These are phyloP conservation scores for Verticillium longisporum DNA, from an alignment of 2,329 filamentous ascomycete genomes.

Conservation along the genomic window DNA sequence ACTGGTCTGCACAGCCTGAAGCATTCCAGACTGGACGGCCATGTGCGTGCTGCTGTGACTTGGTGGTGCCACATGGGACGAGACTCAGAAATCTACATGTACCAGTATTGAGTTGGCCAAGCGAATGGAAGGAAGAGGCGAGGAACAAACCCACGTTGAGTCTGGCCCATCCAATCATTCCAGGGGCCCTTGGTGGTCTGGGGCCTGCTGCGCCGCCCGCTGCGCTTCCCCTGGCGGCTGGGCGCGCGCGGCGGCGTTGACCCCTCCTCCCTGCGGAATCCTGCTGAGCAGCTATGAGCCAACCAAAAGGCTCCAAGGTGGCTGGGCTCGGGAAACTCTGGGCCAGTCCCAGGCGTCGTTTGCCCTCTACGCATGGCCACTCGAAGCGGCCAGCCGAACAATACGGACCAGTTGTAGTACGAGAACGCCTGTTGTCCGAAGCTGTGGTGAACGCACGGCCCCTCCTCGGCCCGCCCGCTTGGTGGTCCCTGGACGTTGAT, in stretches of 20 bases:
- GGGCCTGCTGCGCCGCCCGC: background rate
- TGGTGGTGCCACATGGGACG: background rate
- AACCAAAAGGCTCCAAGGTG: slow-evolving; percentile 3
- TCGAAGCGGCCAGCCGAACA: slow-evolving; percentile 5
- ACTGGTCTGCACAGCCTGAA: background rate
- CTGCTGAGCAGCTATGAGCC: background rate
- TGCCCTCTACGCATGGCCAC: slow-evolving; percentile 2
- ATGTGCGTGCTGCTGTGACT: background rate
- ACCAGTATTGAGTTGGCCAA: background rate
- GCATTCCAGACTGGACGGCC: background rate
- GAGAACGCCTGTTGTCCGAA: background rate
- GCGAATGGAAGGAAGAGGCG: background rate
- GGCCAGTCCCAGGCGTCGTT: slow-evolving; percentile 7
- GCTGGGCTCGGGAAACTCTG: slow-evolving; percentile 7
- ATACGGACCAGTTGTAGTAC: slow-evolving; percentile 2
- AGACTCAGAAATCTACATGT: background rate
- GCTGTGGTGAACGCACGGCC: background rate
- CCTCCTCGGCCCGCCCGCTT: background rate
- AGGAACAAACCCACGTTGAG: background rate
- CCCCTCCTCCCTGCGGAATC: background rate
- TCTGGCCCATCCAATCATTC: background rate
- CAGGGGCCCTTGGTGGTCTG: background rate
- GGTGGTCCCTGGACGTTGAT: background rate
- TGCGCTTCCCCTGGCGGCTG: background rate
- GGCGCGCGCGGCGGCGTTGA: background rate